These are phyloP conservation scores for Cucumis cinereus DNA, from an alignment of 306 rosid species.

Conservation along the genomic window DNA sequence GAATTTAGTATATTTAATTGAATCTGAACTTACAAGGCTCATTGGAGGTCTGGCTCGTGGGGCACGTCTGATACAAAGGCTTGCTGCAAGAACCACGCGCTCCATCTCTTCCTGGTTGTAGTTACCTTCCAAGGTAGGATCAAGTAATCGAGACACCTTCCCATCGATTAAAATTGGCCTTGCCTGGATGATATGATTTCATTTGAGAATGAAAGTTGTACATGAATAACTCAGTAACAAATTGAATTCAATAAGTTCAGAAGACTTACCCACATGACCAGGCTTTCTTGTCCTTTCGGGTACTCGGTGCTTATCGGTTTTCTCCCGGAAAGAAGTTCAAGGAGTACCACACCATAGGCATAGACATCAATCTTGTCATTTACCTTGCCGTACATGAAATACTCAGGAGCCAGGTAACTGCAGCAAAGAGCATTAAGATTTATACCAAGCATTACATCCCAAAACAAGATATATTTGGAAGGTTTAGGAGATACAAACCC, in stretches of 20 bases:
- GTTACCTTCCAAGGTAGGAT: slow-evolving; percentile 48
- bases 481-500: slow-evolving; percentile 49
- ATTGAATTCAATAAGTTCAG: background rate
- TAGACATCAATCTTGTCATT: slow-evolving; percentile 83
- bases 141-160: slow-evolving; percentile 57
- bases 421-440: slow-evolving; percentile 9
- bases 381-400: slow-evolving; percentile 95
- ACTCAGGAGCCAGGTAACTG: slow-evolving; percentile 97
- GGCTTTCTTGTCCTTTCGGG: slow-evolving; percentile 87
- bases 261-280: slow-evolving; percentile 90
- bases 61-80: slow-evolving; percentile 72
- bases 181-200: slow-evolving; percentile 46
- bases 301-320: slow-evolving; percentile 66
- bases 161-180: slow-evolving; percentile 60
- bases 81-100: slow-evolving; percentile 76
- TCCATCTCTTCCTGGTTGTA: slow-evolving; percentile 60
- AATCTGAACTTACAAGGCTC: slow-evolving; percentile 50
- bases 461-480: background rate
- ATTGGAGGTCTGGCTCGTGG: slow-evolving; percentile 91
- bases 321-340: slow-evolving; percentile 90
- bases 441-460: background rate
- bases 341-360: slow-evolving; percentile 85
- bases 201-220: slow-evolving; percentile 11
- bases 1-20: background rate
- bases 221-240: background rate